Evolutionary conservation across 495 filamentous ascomycete species (phyloP), one percentile per base, ranked within the genome.

Genomic region (Chaetomidium leptoderma): DNA sequence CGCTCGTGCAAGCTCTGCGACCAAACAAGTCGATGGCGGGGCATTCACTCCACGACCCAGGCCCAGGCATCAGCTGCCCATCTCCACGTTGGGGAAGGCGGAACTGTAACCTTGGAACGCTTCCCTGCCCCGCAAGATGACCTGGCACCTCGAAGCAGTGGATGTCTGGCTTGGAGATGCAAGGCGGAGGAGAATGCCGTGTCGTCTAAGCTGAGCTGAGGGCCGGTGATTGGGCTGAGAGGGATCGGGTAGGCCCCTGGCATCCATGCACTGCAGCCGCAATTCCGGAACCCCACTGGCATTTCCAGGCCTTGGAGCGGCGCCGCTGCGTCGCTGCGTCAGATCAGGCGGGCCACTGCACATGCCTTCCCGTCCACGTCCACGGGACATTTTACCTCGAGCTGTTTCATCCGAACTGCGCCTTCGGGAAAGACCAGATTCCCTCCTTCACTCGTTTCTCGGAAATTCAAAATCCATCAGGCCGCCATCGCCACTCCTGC

Each of bases 101-200:
- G 19, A 23, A 50, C 39, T 21, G 40, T 19, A 60, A 36, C 44
- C n/a, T 17, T 24, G 16, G 30, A n/a, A n/a, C n/a, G 40, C 40
- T 8, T 33, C 6, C 11, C 32, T 33, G 32, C 26, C 27, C 45
- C 58, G 52, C 50, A n/a, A 59, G 53, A 27, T 56, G 53, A 59
- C 33, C 24, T 60, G 52, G 52, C 45, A 37, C 16, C 17, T 43
- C 10, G 8, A 9, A n/a, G 14, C 26, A 43, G 35, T 21, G 26
- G 36, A 27, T 24, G 58, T 56, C 29, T 60, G 53, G 44, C 29
- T 36, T 56, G 58, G 52, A 56, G 29, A 60, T 26, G 53, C 52
- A 33, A 40, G 45, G n/a, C 35, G 27, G 54, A 49, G 33, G 35
- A 39, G 40, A 43, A 55, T 23, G n/a, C 45, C 35, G 45, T 44